These are phyloP conservation scores for Chenopodium album DNA, from an alignment of 148 eudicot genomes.

Conservation along the genomic window DNA sequence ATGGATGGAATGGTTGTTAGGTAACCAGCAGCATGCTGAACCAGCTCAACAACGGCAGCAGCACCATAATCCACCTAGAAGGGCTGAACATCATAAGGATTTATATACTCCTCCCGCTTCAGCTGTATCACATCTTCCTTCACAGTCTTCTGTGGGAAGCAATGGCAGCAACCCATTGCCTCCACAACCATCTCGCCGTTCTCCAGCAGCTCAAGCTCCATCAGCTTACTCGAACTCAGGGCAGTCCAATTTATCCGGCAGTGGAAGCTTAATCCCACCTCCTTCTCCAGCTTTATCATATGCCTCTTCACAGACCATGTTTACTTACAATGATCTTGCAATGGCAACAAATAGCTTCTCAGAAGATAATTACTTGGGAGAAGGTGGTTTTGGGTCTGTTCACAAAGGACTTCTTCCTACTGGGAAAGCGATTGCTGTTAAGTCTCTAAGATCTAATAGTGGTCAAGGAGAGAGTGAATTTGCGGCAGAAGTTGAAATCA, in stretches of 20 bases:
- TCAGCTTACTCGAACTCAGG: constrained; percentile 32
- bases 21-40: constrained; percentile 54
- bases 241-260: constrained; percentile 34
- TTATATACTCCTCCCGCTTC: constrained; percentile 46
- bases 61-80: constrained; percentile 22
- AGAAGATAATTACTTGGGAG: constrained; percentile 67
- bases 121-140: constrained; percentile 33
- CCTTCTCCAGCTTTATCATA: constrained; percentile 53
- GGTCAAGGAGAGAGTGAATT: constrained; percentile 91
- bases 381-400: constrained; percentile 93
- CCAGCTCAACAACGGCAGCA: constrained; percentile 59
- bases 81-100: constrained; percentile 33
- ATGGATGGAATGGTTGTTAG: constrained; percentile 29
- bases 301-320: constrained; percentile 59
- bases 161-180: constrained; percentile 7
- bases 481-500: constrained; percentile 85
- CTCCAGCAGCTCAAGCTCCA: constrained; percentile 9
- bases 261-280: constrained; percentile 46
- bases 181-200: not conserved
- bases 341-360: constrained; percentile 85
- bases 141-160: constrained; percentile 49
- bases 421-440: constrained; percentile 84
- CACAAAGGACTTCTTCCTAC: constrained; percentile 81
- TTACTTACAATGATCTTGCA: constrained; percentile 69
- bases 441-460: constrained; percentile 75